Conservation (phyloP, 129 eudicot species). For the Centrapalus pauciflorus region DNA sequence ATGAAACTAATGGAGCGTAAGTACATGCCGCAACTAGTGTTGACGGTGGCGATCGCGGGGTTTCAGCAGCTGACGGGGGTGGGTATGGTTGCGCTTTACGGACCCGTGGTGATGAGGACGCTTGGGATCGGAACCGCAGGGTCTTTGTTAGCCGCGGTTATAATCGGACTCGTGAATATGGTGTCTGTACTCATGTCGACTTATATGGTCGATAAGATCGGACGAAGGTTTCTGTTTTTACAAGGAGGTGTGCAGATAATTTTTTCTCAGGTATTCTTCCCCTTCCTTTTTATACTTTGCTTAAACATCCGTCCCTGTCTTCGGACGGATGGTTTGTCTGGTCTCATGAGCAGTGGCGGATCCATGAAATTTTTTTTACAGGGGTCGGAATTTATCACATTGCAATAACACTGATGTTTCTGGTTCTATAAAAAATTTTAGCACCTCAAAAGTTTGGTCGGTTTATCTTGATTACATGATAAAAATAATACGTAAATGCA, state of each 20-base stretch:
- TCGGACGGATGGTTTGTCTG: too few relatives aligned
- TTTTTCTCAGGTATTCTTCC: constrained; percentile 24
- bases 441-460: too few relatives aligned
- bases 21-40: constrained; percentile 35
- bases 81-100: constrained; percentile 41
- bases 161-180: constrained; percentile 34
- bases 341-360: too few relatives aligned
- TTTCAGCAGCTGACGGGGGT: constrained; percentile 51
- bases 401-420: too few relatives aligned
- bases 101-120: constrained; percentile 36
- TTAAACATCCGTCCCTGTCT: too few relatives aligned
- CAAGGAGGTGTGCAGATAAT: constrained; percentile 47
- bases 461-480: too few relatives aligned
- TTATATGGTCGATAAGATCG: constrained; percentile 37
- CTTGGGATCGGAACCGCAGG: constrained; percentile 24
- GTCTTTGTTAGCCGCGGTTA: constrained; percentile 27
- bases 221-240: constrained; percentile 38
- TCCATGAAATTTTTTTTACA: too few relatives aligned
- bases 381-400: too few relatives aligned
- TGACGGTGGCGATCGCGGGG: constrained; percentile 30
- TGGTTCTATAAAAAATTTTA: too few relatives aligned
- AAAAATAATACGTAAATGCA: too few relatives aligned
- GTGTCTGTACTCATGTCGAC: constrained; percentile 30
- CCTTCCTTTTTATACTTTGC: not conserved
- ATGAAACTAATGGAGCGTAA: constrained; percentile 14